phyloP scores from a whole-genome alignment of 345 rosid species.

The Aegle marmelos region DNA sequence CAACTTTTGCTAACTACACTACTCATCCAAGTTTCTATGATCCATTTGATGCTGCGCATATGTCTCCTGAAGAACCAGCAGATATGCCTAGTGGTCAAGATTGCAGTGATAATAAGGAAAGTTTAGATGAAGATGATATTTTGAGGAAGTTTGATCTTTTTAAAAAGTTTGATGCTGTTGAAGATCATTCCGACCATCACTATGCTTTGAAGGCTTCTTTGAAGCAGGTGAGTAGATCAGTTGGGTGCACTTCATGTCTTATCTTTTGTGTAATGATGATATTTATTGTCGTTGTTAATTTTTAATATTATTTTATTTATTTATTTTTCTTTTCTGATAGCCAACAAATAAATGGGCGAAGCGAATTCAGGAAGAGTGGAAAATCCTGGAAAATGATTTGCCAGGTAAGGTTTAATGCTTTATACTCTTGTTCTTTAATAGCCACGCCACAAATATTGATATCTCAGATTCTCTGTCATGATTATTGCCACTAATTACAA shows the following conservation, averaged over 20 bases:
- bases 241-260: conserved; percentile 7
- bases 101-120: conserved; percentile 26
- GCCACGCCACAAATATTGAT: neutral
- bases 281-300: neutral
- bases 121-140: conserved; percentile 40
- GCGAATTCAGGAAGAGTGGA: conserved; percentile 91
- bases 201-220: conserved; percentile 33
- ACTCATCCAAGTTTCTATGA: conserved; percentile 1
- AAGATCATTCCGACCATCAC: conserved; percentile 66
- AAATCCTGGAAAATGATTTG: conserved; percentile 75
- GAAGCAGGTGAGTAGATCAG: conserved; percentile 52
- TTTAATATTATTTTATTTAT: too few relatives aligned
- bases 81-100: conserved; percentile 19
- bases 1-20: neutral
- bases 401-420: conserved; percentile 51
- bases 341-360: conserved; percentile 63
- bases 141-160: conserved; percentile 50
- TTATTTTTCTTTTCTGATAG: conserved; percentile 25
- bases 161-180: conserved; percentile 77
- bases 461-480: neutral
- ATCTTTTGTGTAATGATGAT: neutral
- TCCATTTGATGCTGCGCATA: conserved; percentile 16
- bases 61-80: conserved; percentile 29
- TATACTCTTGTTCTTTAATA: neutral
- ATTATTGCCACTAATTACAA: neutral